Evolutionary conservation across 768 basidiomycete genomes (phyloP).

Genomic region (Kwoniella heveanensis): DNA sequence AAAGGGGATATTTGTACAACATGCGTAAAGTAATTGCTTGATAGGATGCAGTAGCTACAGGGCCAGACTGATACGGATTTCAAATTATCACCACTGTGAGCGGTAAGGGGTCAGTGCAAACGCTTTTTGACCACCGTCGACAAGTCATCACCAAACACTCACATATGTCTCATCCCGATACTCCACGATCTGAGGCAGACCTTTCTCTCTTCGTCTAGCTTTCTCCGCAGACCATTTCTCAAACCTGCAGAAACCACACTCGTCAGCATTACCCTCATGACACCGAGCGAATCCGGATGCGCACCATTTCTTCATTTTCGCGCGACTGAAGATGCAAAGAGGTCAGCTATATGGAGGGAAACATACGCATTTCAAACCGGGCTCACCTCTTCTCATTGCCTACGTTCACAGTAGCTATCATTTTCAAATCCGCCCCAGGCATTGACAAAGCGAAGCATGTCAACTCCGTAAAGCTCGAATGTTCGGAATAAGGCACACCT

Average conservation of each 20-base stretch:
- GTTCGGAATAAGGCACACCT: conserved; percentile 77
- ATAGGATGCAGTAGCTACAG: too few relatives aligned
- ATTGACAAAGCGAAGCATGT: conserved; percentile 92
- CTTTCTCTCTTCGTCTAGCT: conserved; percentile 61
- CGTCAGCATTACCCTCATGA: too few relatives aligned
- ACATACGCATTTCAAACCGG: too few relatives aligned
- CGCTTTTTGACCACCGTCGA: not conserved
- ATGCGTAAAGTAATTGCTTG: not conserved
- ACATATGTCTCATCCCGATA: conserved; percentile 55
- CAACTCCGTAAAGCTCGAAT: conserved; percentile 91
- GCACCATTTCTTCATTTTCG: conserved; percentile 75
- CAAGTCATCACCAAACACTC: conserved; percentile 23
- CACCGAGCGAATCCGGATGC: too few relatives aligned
- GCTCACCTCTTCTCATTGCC: conserved; percentile 54
- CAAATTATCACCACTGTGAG: not conserved
- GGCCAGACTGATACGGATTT: not conserved
- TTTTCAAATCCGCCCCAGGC: conserved; percentile 69
- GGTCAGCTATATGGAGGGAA: conserved; percentile 31
- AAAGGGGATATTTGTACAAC: too few relatives aligned
- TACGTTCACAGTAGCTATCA: conserved; percentile 80
- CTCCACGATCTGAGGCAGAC: conserved; percentile 50
- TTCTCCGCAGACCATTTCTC: conserved; percentile 84
- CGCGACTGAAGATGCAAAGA: conserved; percentile 59
- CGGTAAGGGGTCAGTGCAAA: not conserved
- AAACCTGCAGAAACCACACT: too few relatives aligned